These are phyloP conservation scores for Gillenia trifoliata DNA, from an alignment of 306 rosid species.

Conservation along the genomic window DNA sequence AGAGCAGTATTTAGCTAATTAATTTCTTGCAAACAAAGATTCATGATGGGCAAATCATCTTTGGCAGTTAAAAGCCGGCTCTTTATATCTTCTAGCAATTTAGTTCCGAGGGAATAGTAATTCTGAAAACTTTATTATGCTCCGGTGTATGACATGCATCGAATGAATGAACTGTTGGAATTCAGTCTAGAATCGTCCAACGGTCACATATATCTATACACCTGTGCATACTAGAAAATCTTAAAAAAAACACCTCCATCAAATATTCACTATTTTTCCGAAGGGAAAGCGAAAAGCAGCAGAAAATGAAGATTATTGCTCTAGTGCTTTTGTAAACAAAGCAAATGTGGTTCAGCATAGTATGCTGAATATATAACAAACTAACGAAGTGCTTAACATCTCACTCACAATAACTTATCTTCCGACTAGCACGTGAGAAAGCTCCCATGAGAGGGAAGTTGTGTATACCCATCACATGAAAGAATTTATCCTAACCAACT, in stretches of 20 bases:
- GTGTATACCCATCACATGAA: background rate
- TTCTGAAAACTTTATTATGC: background rate
- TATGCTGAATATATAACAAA: background rate
- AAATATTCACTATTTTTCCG: background rate
- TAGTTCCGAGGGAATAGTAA: background rate
- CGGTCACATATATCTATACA: background rate
- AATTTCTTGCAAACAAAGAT: background rate
- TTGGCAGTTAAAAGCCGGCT: background rate
- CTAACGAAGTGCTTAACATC: too few species aligned
- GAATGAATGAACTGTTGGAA: too few species aligned
- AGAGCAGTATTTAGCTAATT: background rate
- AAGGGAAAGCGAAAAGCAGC: background rate
- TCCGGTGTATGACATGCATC: background rate
- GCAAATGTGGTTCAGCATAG: background rate
- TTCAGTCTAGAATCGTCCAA: background rate
- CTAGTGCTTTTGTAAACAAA: background rate
- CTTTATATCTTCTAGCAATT: background rate
- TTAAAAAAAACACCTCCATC: background rate
- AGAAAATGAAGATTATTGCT: background rate
- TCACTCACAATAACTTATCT: background rate
- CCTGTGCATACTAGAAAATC: background rate
- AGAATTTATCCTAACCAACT: background rate
- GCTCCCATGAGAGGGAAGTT: background rate
- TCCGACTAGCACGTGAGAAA: background rate
- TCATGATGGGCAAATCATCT: conserved; percentile 2